A percentile compares a stretch with the other conserved stretches of the same genome.
phyloP scores from a whole-genome alignment of 169 alveolate genomes.

The Cryptosporidium sp. region DNA sequence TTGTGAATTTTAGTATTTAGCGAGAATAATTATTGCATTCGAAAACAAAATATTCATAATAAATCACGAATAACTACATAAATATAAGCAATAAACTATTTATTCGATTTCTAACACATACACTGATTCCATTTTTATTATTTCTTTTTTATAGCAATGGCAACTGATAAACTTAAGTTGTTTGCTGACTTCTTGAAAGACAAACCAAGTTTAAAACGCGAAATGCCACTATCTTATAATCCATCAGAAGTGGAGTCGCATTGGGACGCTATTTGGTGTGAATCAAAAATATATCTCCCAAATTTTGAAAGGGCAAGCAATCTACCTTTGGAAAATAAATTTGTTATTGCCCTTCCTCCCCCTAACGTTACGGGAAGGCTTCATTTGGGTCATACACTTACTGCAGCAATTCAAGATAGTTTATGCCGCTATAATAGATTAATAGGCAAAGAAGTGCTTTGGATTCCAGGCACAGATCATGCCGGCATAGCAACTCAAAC shows the following conservation, averaged over 20 bases:
- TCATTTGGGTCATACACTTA: conserved; percentile 99
- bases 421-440: conserved; percentile 95
- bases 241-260: conserved; percentile 96
- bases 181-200: conserved; percentile 13
- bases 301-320: conserved; percentile 61
- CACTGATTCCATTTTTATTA: neutral
- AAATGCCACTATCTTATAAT: conserved; percentile 91
- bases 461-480: conserved; percentile 99
- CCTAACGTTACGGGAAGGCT: conserved; percentile 99
- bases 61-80: neutral
- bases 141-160: neutral
- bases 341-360: conserved; percentile 98
- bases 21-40: neutral
- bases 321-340: conserved; percentile 78
- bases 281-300: conserved; percentile 30
- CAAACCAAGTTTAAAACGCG: conserved; percentile 34
- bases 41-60: neutral
- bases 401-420: conserved; percentile 98
- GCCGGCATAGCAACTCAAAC: conserved; percentile 99
- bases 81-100: too few relatives aligned
- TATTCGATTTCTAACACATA: neutral
- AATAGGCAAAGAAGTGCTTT: conserved; percentile 94
- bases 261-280: conserved; percentile 87
- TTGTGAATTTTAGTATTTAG: neutral
- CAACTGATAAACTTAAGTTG: conserved; percentile 7